Percentiles rank a stretch among this genome's conserved stretches.
These are phyloP conservation scores for Ustilago esculenta DNA, from an alignment of 1,284 basidiomycete genomes.

Conservation along the genomic window DNA sequence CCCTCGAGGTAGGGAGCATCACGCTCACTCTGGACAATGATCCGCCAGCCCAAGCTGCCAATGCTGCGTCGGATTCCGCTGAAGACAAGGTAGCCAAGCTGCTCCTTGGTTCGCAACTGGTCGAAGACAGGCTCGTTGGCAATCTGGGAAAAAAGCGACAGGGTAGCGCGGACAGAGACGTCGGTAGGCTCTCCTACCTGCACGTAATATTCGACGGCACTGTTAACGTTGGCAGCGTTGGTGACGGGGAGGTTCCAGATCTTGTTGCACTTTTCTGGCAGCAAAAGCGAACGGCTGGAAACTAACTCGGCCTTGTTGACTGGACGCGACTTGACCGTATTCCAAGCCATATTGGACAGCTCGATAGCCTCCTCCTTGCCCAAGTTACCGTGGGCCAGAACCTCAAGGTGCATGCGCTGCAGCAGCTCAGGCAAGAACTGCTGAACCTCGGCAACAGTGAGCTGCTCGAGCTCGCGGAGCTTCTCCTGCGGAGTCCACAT, in stretches of 20 bases:
- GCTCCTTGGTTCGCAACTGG: conserved; percentile 91
- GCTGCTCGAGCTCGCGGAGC: conserved; percentile 78
- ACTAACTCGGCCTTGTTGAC: conserved; percentile 37
- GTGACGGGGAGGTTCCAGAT: conserved; percentile 78
- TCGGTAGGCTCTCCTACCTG: conserved; percentile 62
- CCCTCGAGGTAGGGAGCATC: conserved; percentile 84
- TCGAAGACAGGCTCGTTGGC: conserved; percentile 87
- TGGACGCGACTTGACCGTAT: conserved; percentile 74
- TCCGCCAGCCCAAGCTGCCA: conserved; percentile 80
- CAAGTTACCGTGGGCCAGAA: conserved; percentile 87
- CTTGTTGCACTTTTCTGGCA: conserved; percentile 75
- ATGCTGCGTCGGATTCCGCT: conserved; percentile 49
- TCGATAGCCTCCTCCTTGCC: conserved; percentile 81
- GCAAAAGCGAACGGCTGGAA: conserved; percentile 53
- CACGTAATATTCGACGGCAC: conserved; percentile 69
- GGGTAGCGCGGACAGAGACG: conserved; percentile 50
- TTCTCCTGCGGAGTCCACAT: conserved; percentile 85
- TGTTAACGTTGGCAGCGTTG: conserved; percentile 89
- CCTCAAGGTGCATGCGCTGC: conserved; percentile 77
- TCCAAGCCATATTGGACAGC: conserved; percentile 79
- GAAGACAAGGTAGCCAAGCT: conserved; percentile 80
- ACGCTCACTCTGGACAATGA: conserved; percentile 91
- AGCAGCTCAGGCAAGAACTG: conserved; percentile 76
- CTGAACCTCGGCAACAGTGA: conserved; percentile 79
- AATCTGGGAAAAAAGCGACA: conserved; percentile 63